Evolutionary conservation across 495 filamentous ascomycete species (phyloP).

Genomic region (Cudoniella acicularis): DNA sequence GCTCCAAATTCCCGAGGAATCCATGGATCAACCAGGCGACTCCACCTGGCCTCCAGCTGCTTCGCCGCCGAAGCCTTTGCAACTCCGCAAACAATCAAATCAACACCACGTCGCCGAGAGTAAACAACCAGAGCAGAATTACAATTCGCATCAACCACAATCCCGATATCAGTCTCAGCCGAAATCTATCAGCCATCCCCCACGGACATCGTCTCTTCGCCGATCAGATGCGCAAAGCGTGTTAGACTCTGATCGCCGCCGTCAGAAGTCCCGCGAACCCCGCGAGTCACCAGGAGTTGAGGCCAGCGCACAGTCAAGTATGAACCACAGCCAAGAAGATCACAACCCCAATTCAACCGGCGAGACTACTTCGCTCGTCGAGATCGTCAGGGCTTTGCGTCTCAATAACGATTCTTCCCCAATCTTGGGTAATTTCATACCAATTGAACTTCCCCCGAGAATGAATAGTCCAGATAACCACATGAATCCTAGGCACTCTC

Average conservation of each 20-base stretch:
- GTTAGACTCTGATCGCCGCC: background rate
- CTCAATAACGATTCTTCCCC: slow-evolving; percentile 9
- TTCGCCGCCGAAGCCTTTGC: slow-evolving; percentile 8
- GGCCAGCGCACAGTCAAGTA: too few species aligned
- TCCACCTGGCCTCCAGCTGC: background rate
- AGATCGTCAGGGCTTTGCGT: slow-evolving; percentile 8
- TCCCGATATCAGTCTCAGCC: background rate
- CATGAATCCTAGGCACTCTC: background rate
- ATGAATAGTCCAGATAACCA: background rate
- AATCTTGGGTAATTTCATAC: slow-evolving; percentile 21
- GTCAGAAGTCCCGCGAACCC: too few species aligned
- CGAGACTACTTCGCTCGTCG: too few species aligned
- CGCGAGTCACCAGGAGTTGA: too few species aligned
- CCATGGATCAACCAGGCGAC: background rate
- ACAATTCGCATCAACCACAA: background rate
- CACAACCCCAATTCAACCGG: too few species aligned
- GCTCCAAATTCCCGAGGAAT: background rate
- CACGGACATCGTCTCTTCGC: slow-evolving; percentile 15
- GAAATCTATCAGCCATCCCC: slow-evolving; percentile 5
- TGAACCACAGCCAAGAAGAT: too few species aligned
- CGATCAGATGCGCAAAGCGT: background rate
- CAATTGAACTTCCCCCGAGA: background rate
- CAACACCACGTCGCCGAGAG: background rate
- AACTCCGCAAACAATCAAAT: slow-evolving; percentile 18
- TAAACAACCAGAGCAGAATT: background rate